These are phyloP conservation scores for Vitis rotundifolia DNA, from an alignment of 164 flowering plant genomes.

Conservation along the genomic window DNA sequence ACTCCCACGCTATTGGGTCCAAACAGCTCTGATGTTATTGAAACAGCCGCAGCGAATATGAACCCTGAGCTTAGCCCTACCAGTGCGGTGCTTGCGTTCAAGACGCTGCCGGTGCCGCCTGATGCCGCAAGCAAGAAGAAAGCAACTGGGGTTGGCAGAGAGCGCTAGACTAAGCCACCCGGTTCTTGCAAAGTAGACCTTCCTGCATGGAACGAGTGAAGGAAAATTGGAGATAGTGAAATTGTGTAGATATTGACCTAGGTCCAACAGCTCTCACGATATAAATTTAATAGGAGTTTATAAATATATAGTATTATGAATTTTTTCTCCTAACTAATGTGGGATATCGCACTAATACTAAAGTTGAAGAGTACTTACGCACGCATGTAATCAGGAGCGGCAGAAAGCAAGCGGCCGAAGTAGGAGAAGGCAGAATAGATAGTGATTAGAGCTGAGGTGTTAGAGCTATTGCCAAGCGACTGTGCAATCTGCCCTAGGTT, in stretches of 20 bases:
- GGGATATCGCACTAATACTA: too few species aligned
- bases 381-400: conserved; percentile 81
- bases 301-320: too few species aligned
- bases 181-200: conserved; percentile 85
- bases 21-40: conserved; percentile 88
- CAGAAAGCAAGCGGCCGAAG: conserved; percentile 94
- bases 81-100: conserved; percentile 64
- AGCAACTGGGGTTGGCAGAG: conserved; percentile 82
- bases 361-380: conserved; percentile 48
- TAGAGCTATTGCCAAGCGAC: conserved; percentile 57
- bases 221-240: too few species aligned
- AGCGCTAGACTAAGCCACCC: conserved; percentile 86
- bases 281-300: too few species aligned
- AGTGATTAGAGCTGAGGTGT: conserved; percentile 56
- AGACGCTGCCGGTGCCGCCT: conserved; percentile 23
- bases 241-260: too few species aligned
- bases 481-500: conserved; percentile 92
- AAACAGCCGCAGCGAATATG: conserved; percentile 93
- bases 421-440: conserved; percentile 91
- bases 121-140: conserved; percentile 63
- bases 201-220: conserved; percentile 44
- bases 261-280: too few species aligned
- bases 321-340: too few species aligned
- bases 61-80: conserved; percentile 92
- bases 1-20: conserved; percentile 86